These are phyloP conservation scores for Neurospora sublineolata DNA, from an alignment of 495 filamentous ascomycete species.

Conservation along the genomic window DNA sequence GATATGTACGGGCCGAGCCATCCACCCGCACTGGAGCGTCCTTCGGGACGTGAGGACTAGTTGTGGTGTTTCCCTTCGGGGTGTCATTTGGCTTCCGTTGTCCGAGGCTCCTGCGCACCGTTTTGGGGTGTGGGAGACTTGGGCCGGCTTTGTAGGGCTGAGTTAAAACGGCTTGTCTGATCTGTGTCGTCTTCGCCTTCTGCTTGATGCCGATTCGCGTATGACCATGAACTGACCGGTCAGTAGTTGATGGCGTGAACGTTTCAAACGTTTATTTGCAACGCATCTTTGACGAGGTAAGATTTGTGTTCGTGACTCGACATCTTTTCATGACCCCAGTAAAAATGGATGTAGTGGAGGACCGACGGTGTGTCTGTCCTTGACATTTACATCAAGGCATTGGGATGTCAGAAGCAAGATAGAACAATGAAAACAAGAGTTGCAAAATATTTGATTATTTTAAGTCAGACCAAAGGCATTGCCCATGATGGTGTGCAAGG, in stretches of 20 bases:
- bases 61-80: conserved; percentile 65
- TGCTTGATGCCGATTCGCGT: not conserved
- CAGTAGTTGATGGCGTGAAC: not conserved
- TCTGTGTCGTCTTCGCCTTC: conserved; percentile 1
- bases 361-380: not conserved
- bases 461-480: not conserved
- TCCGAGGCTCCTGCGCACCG: conserved; percentile 23
- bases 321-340: not conserved
- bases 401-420: not conserved
- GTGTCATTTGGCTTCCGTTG: conserved; percentile 39
- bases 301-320: not conserved
- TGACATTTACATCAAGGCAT: not conserved
- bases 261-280: not conserved
- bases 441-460: not conserved
- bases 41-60: conserved; percentile 56
- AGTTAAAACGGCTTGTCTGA: conserved; percentile 43
- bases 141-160: conserved; percentile 35
- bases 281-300: not conserved
- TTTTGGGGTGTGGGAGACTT: conserved; percentile 28
- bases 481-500: not conserved
- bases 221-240: not conserved
- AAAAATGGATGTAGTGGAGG: not conserved
- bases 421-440: not conserved
- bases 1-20: conserved; percentile 63
- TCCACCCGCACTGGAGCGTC: conserved; percentile 67